A percentile compares a stretch with the other conserved stretches of the same genome.
Conservation (phyloP, 805 yeast species). For the Myxozyma melibiosi region DNA sequence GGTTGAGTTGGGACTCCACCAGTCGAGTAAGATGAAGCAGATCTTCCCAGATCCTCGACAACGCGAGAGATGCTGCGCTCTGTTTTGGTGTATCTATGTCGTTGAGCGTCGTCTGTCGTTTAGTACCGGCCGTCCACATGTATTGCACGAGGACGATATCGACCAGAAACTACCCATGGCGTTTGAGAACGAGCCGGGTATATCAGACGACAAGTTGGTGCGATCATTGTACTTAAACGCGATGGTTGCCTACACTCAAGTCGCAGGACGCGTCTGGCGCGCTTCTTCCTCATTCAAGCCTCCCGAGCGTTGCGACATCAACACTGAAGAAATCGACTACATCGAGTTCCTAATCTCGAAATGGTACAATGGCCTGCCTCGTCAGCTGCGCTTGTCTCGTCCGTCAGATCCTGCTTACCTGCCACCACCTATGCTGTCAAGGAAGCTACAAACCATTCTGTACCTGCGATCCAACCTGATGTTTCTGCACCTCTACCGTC, state of each 20-base stretch:
- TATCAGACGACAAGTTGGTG: constrained; percentile 28
- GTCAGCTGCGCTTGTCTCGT: constrained; percentile 19
- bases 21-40: constrained; percentile 21
- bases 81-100: constrained; percentile 38
- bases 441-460: constrained; percentile 22
- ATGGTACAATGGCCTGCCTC: constrained; percentile 33
- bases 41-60: constrained; percentile 21
- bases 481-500: constrained; percentile 32
- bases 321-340: constrained; percentile 15
- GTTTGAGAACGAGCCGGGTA: constrained; percentile 2
- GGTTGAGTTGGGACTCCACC: constrained; percentile 36
- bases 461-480: constrained; percentile 24
- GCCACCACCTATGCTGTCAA: constrained; percentile 14
- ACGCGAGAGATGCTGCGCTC: constrained; percentile 28
- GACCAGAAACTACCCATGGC: constrained; percentile 31
- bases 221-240: constrained; percentile 32
- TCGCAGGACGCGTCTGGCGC: constrained; percentile 28
- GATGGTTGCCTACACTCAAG: constrained; percentile 34
- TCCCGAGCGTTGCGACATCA: constrained; percentile 2
- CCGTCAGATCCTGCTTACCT: background rate
- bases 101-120: constrained; percentile 36
- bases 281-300: constrained; percentile 19
- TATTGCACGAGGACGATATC: constrained; percentile 35
- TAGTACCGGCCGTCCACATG: constrained; percentile 34
- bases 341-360: constrained; percentile 29